phyloP scores from a whole-genome alignment of 441 rosid species.

The Pelargonium citronellum region DNA sequence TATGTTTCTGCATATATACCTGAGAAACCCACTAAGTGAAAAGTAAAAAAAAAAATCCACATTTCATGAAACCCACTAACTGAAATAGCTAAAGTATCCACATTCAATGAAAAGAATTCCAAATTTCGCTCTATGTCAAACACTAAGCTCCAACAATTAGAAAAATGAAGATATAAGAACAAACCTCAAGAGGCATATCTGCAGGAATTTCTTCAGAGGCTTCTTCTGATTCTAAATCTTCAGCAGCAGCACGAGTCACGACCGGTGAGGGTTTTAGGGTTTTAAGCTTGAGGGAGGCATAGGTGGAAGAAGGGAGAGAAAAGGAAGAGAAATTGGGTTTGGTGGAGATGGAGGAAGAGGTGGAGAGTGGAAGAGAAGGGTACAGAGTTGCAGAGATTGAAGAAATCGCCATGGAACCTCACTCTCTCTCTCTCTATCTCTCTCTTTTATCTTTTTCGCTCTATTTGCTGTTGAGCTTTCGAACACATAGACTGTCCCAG shows the following conservation, averaged over 20 bases:
- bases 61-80: too few species aligned
- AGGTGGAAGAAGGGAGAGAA: constrained; percentile 29
- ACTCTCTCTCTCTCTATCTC: too few species aligned
- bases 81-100: neutral
- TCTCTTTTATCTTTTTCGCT: too few species aligned
- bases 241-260: constrained; percentile 54
- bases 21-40: too few species aligned
- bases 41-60: too few species aligned
- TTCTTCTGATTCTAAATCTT: constrained; percentile 34
- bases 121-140: neutral
- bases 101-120: neutral
- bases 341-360: constrained; percentile 31
- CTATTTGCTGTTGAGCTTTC: too few species aligned
- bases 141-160: neutral
- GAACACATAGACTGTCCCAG: too few species aligned
- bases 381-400: constrained; percentile 42
- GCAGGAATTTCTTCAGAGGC: constrained; percentile 31
- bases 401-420: constrained; percentile 45
- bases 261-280: constrained; percentile 32
- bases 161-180: constrained; percentile 17
- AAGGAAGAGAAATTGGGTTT: constrained; percentile 33
- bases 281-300: constrained; percentile 22
- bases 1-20: too few species aligned
- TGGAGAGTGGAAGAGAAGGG: constrained; percentile 38
- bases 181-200: constrained; percentile 26